phyloP scores from a whole-genome alignment of 2,329 filamentous ascomycete genomes.

The Emericellopsis atlantica region DNA sequence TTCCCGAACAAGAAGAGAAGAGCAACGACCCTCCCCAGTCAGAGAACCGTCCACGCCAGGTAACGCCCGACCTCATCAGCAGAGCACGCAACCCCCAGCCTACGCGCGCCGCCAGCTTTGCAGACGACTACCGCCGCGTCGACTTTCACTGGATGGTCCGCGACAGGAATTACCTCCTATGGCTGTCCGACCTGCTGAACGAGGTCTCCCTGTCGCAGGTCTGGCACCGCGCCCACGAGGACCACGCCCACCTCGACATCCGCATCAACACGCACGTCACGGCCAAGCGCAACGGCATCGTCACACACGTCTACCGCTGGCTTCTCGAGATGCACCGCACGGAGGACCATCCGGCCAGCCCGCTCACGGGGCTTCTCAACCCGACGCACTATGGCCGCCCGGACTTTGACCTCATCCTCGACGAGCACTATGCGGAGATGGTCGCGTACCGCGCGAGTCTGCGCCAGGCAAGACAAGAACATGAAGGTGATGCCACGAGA shows the following conservation, averaged over 20 bases:
- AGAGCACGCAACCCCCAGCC: constrained; percentile 7
- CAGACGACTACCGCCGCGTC: constrained; percentile 31
- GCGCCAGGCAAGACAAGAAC: constrained; percentile 2
- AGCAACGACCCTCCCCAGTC: neutral
- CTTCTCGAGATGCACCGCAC: constrained; percentile 44
- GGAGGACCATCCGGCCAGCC: constrained; percentile 33
- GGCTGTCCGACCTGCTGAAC: constrained; percentile 45
- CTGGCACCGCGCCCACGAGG: constrained; percentile 22
- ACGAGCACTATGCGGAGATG: constrained; percentile 41
- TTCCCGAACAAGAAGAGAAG: neutral
- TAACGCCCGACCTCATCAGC: constrained; percentile 5
- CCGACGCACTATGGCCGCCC: constrained; percentile 41
- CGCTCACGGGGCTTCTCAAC: constrained; percentile 39
- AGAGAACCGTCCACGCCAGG: neutral
- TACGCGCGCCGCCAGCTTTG: constrained; percentile 11
- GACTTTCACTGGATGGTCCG: constrained; percentile 51
- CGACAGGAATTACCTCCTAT: constrained; percentile 40
- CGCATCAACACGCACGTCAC: constrained; percentile 45
- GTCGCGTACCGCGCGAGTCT: constrained; percentile 17
- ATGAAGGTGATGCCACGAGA: neutral
- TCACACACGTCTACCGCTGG: constrained; percentile 41
- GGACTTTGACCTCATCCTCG: constrained; percentile 37
- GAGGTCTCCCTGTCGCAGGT: constrained; percentile 24
- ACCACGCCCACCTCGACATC: constrained; percentile 31
- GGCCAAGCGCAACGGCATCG: constrained; percentile 37